A percentile compares a stretch with the other conserved stretches of the same genome.
Evolutionary conservation across 106 monocot genomes (phyloP).

Genomic region (Xerophyta viscosa): DNA sequence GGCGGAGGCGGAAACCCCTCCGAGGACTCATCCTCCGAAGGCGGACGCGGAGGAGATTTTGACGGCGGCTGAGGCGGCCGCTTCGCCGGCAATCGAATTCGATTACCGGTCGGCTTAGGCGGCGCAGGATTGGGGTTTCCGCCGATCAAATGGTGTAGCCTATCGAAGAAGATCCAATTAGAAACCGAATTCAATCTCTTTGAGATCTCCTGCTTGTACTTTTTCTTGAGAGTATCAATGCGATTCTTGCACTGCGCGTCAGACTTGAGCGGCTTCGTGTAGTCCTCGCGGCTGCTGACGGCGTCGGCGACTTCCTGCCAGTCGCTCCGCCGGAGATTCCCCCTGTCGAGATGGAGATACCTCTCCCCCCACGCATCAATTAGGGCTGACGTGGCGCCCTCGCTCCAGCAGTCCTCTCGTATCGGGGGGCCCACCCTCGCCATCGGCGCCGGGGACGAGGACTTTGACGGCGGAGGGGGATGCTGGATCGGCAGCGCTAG

Average conservation of each 20-base stretch:
- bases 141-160: slow-evolving; percentile 55
- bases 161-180: slow-evolving; percentile 65
- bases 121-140: slow-evolving; percentile 7
- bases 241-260: slow-evolving; percentile 93
- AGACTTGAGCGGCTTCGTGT: slow-evolving; percentile 44
- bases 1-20: slow-evolving; percentile 43
- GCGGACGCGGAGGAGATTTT: no score
- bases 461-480: neutral
- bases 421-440: neutral
- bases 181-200: slow-evolving; percentile 21
- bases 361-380: slow-evolving; percentile 86
- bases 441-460: slow-evolving; percentile 1
- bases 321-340: slow-evolving; percentile 69
- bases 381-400: slow-evolving; percentile 51
- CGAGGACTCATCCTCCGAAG: slow-evolving; percentile 20
- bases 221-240: slow-evolving; percentile 93
- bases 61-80: no score
- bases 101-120: no score
- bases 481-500: slow-evolving; percentile 39
- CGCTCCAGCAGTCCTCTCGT: slow-evolving; percentile 61
- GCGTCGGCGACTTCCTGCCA: slow-evolving; percentile 92
- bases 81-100: no score
- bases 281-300: slow-evolving; percentile 59
- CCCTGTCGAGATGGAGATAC: slow-evolving; percentile 60
- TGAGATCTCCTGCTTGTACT: slow-evolving; percentile 74